phyloP scores from a whole-genome alignment of 345 rosid species.

The Rhodamnia rubescens region DNA sequence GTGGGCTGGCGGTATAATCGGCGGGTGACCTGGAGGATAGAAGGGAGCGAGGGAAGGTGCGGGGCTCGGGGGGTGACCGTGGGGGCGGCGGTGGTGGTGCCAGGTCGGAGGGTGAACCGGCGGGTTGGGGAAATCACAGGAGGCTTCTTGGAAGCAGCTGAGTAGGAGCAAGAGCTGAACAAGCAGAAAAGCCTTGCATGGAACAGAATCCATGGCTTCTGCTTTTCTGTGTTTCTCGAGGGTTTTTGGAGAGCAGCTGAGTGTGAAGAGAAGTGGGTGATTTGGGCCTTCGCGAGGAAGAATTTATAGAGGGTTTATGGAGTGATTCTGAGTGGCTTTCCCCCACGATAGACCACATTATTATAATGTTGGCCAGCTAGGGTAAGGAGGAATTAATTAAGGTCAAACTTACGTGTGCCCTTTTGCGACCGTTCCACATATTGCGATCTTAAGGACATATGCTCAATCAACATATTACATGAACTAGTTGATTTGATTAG shows the following conservation, averaged over 20 bases:
- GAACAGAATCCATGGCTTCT: constrained; percentile 14
- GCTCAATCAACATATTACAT: background rate
- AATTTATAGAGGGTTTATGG: constrained; percentile 17
- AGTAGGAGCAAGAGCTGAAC: constrained; percentile 14
- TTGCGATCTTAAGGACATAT: background rate
- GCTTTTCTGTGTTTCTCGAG: background rate
- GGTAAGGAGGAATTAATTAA: background rate
- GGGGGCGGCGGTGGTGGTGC: constrained; percentile 12
- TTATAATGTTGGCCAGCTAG: background rate
- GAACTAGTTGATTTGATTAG: background rate
- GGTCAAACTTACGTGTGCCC: background rate
- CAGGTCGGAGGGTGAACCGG: constrained; percentile 21
- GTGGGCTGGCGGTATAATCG: background rate
- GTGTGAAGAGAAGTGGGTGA: background rate
- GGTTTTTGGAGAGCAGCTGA: background rate
- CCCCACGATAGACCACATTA: background rate
- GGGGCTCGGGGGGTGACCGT: background rate
- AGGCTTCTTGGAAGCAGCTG: constrained; percentile 18
- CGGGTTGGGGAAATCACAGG: background rate
- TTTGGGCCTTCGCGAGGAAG: background rate
- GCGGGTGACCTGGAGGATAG: background rate
- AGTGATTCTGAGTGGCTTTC: constrained; percentile 20
- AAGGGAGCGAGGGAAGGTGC: background rate
- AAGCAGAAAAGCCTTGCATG: constrained; percentile 24
- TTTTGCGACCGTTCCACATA: background rate